Base-by-base conservation (phyloP, 495 filamentous ascomycete genomes). In the Sphaerosporella brunnea region DNA sequence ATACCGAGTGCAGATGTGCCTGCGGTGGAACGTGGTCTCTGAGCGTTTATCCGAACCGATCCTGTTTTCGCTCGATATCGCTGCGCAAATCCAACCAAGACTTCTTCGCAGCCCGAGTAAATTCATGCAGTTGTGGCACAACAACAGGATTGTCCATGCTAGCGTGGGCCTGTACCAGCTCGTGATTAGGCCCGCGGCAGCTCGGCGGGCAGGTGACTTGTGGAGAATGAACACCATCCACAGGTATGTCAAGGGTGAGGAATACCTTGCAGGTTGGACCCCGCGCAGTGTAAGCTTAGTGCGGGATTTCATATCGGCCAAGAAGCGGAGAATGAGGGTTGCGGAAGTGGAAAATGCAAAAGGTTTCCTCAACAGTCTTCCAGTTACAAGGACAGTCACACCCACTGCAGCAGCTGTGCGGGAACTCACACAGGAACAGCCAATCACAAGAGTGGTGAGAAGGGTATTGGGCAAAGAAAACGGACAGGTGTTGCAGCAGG, bases 161-260 rank as follows among this genome's bases (percentile, higher is more conserved):
- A 82, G 78, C 1, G 80, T 79, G 19, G 77, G 75, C 32, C 79
- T 93, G 51, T 99, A 92, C 66, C 82, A 82, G 7, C 65, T 95
- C 30, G 73, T 75, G 23, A 77, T 99, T 61, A 82, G 80, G 34
- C 90, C 90, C 0, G 76, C 82, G 9, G 84, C 85, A 18, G 84
- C 88, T 34, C 93, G 93, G 63, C 75, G 83, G 23, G 90, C 82
- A 0, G 82, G 82, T 5, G 90, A 97, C 56, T 69, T 97, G 2
- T 97, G 90, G 90, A 74, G 90, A 42, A 93, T 97, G 85, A 88
- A 86, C 62, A 95, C 84, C 2, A 77, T 84, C 39, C 77, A 88
- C 52, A 82, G 88, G 58, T 95, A 93, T 55, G 80, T 96, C 52
- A 93, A 92, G 61, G 90, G 90, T 24, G 88, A 96, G 63, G 90